Base-by-base conservation (phyloP, 1,284 basidiomycete species). In the Cryptococcus sp. region DNA sequence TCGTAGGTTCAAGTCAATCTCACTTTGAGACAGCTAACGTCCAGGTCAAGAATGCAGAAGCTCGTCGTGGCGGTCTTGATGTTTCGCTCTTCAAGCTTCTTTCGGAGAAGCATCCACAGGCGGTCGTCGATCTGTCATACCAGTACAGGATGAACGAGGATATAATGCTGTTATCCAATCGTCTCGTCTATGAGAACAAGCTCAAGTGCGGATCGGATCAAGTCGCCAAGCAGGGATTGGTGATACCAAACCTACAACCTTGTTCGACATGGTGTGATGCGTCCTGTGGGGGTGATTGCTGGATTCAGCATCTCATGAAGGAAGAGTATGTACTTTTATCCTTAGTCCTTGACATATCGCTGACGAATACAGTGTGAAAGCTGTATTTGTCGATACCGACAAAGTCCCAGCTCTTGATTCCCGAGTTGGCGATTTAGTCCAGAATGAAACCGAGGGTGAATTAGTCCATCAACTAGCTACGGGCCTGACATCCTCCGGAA, bases 141-240 rank as follows among this genome's bases (percentile, higher is more conserved):
- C 94, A 99, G 69, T 99, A 98, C 70, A 81, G 96, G 49, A 98
- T 98, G 94, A 97, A 94, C 71, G 83, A 82, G 52, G 91, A 96
- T 54, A 98, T 99, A 67, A 98, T 98, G 94, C 69, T 82, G 7
- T 77, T 99, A 11, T 92, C 91, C 4, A 99, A 98, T 70, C 81
- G 80, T 51, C 81, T 98, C 32, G 87, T 98, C 16, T 99, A 98
- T 66, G 76, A 81, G 16, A 82, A 88, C 49, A 80, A 85, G 19
- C 78, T 98, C 45, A 80, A 78, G 39, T 93, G 91, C 65, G 94
- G 92, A 1, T 85, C 81, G 13, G 82, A 83, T 22, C 74, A 75
- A 9, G 83, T 97, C 3, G 86, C 87, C 13, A 76, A 79, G 22
- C 80, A 80, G 55, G 75, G 72, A 16, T 71, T 98, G 40, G 61